Evolutionary conservation across 2,329 filamentous ascomycete genomes (phyloP).

Genomic region (Fusarium palustre): DNA sequence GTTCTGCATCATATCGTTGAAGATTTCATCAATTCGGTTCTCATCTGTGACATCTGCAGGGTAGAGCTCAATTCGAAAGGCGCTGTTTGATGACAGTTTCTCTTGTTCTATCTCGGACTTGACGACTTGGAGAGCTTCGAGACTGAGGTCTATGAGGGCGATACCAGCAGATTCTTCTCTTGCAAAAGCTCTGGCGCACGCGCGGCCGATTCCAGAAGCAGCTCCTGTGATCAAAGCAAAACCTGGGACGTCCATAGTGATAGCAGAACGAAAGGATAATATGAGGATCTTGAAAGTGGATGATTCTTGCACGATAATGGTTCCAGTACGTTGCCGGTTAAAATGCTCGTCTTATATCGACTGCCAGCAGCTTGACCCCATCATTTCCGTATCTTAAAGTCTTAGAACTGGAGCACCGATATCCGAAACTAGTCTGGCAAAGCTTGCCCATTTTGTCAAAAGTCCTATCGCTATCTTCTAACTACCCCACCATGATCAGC

Average conservation of each 20-base stretch:
- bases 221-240: conserved; percentile 50
- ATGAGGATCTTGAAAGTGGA: accelerated
- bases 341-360: background rate
- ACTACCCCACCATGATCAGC: background rate
- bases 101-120: conserved; percentile 40
- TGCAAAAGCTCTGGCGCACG: conserved; percentile 48
- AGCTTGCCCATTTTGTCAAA: conserved; percentile 9
- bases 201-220: conserved; percentile 50
- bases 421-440: conserved; percentile 11
- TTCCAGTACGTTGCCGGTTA: background rate
- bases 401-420: background rate
- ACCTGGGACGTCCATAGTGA: conserved; percentile 46
- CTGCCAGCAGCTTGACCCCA: accelerated
- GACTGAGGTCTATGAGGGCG: conserved; percentile 46
- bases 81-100: background rate
- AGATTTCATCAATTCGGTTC: conserved; percentile 30
- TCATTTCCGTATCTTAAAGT: accelerated
- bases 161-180: conserved; percentile 47
- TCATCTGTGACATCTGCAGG: conserved; percentile 50
- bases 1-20: conserved; percentile 43
- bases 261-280: accelerated
- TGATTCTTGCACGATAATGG: accelerated
- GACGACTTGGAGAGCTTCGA: conserved; percentile 27
- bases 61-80: conserved; percentile 17
- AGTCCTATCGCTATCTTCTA: background rate